Evolutionary conservation across 257 asterid genomes (phyloP), one percentile per base, ranked within the genome.

Genomic region (Gynochthodes officinalis): DNA sequence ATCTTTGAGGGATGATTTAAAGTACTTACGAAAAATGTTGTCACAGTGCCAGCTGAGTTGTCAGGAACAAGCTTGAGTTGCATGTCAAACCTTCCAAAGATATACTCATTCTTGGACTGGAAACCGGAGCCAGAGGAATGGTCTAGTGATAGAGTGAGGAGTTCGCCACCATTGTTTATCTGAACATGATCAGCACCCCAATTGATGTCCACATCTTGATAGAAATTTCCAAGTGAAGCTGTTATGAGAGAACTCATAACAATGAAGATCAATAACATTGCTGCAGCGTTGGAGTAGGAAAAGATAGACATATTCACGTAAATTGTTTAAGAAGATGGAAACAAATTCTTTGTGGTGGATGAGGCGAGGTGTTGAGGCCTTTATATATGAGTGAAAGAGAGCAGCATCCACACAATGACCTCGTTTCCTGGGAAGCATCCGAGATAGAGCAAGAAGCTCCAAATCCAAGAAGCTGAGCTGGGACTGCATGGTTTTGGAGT

Each of bases 131-230:
- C 74, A 7, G 67, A 75, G 35, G 18, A 54, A 40, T 59, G 39
- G 67, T 75, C 68, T 19, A 75, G 25, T 33, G 78, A 54, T 12
- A 75, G 73, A 5, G 78, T 75, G 32, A 75, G 78, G 39, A 75
- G 69, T 0, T 18, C 49, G 61, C 78, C 74, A 4, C 73, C 69
- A 2, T 75, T 60, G 7, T 33, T 30, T 13, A 75, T 66, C 59
- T 67, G 25, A 1, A 28, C 73, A 15, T 25, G 53, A 23, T 70
- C 66, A 28, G 19, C 60, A 21, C 80, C 80, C 70, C 65, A 76
- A 25, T 44, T 39, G 66, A 76, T 50, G 5, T 62, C 80, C 0
- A 70, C 65, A 37, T 76, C 75, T 37, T 54, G 43, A 10, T 48
- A 33, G 71, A 76, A 76, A 32, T 76, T 76, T 7, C 43, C 74